Percentiles rank a stretch among this genome's conserved stretches.
phyloP scores from a whole-genome alignment of 345 rosid genomes.

The Dovyalis caffra region DNA sequence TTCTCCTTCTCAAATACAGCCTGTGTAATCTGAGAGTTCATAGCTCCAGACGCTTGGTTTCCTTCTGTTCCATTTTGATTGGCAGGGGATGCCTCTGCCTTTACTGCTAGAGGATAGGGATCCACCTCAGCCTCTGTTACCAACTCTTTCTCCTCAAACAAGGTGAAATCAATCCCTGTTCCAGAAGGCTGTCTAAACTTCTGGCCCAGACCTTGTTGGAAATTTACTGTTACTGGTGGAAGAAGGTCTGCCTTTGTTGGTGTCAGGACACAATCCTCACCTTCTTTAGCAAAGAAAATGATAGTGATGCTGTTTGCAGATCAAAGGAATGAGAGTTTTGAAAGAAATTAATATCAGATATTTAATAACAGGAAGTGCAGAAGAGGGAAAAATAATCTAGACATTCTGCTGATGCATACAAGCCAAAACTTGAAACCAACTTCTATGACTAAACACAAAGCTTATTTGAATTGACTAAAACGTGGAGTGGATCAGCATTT shows the following conservation, averaged over 20 bases:
- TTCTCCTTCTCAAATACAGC: constrained; percentile 74
- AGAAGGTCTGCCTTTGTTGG: constrained; percentile 63
- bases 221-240: constrained; percentile 61
- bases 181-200: constrained; percentile 82
- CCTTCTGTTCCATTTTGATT: constrained; percentile 42
- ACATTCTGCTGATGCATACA: neutral
- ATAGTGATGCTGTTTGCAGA: constrained; percentile 61
- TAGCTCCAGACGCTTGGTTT: constrained; percentile 32
- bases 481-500: neutral
- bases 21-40: constrained; percentile 77
- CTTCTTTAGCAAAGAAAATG: constrained; percentile 87
- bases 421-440: neutral
- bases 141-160: constrained; percentile 63
- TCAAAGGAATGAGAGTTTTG: constrained; percentile 6
- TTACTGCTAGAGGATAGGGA: constrained; percentile 73
- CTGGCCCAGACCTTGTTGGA: constrained; percentile 86
- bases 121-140: constrained; percentile 39
- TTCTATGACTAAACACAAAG: neutral
- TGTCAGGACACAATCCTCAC: constrained; percentile 57
- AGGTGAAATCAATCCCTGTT: constrained; percentile 69
- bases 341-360: constrained; percentile 5
- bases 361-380: neutral
- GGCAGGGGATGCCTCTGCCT: constrained; percentile 62
- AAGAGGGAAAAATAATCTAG: neutral
- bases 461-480: neutral